Evolutionary conservation across 768 basidiomycete genomes (phyloP).

Genomic region (Sarcomyxa edulis): DNA sequence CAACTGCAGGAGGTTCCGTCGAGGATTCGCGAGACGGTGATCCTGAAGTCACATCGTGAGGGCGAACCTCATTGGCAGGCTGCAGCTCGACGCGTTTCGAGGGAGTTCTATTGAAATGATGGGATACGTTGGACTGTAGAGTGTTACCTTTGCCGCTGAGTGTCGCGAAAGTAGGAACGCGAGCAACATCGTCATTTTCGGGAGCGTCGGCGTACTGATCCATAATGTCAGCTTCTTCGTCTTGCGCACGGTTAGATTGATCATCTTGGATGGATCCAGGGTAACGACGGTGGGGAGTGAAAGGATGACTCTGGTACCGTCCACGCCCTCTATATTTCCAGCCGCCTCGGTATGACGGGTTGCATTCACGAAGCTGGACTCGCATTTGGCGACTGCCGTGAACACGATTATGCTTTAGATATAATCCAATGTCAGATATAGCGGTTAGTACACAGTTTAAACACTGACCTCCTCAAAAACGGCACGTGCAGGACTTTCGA

Average conservation of each 20-base stretch:
- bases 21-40: constrained; percentile 13
- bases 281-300: constrained; percentile 20
- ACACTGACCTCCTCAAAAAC: constrained; percentile 54
- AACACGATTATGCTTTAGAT: constrained; percentile 59
- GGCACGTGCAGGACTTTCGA: constrained; percentile 61
- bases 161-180: too few relatives aligned
- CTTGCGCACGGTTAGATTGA: constrained; percentile 7
- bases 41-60: constrained; percentile 9
- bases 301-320: constrained; percentile 25
- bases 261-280: constrained; percentile 18
- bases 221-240: not conserved
- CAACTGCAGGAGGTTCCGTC: constrained; percentile 11
- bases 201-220: not conserved
- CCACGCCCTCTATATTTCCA: constrained; percentile 44
- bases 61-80: not conserved
- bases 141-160: not conserved
- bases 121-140: not conserved
- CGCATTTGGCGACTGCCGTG: constrained; percentile 69
- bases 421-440: constrained; percentile 1
- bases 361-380: constrained; percentile 69
- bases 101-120: not conserved
- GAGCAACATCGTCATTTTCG: not conserved
- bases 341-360: constrained; percentile 41
- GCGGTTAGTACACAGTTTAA: not conserved
- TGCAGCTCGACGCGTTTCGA: constrained; percentile 1